Percentiles rank a stretch among this genome's conserved stretches.
Evolutionary conservation across 148 eudicot species (phyloP).

Genomic region (Polygonum aviculare): DNA sequence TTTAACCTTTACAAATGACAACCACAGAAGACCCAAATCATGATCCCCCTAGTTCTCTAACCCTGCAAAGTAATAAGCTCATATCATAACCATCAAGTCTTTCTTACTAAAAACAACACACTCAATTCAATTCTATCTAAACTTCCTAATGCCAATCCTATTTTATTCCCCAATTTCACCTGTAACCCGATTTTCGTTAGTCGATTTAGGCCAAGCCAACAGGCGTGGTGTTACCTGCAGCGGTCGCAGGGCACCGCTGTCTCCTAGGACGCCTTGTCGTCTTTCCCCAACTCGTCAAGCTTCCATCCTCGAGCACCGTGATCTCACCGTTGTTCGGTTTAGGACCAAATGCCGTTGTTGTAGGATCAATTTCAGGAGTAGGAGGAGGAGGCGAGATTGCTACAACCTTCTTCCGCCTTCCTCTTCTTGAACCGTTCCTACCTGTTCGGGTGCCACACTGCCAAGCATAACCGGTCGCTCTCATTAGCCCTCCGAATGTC

Average conservation of each 20-base stretch:
- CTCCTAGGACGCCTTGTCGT: conserved; percentile 5
- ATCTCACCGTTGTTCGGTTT: conserved; percentile 5
- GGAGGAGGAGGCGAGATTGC: background rate
- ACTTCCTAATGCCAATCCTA: background rate
- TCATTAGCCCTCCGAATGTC: conserved; percentile 18
- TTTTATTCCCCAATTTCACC: background rate
- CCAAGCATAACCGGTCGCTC: conserved; percentile 8
- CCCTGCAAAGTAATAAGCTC: background rate
- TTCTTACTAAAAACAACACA: background rate
- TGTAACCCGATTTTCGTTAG: background rate
- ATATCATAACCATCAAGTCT: background rate
- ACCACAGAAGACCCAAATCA: background rate
- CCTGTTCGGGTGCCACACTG: background rate
- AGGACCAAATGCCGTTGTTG: conserved; percentile 19
- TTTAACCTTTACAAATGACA: background rate
- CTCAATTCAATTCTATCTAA: background rate
- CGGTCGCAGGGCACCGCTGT: background rate
- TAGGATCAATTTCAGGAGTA: background rate
- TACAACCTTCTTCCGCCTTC: background rate
- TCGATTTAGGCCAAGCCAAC: background rate
- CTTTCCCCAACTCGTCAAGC: conserved; percentile 13
- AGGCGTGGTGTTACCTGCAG: background rate
- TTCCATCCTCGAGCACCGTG: background rate
- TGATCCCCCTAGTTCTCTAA: background rate
- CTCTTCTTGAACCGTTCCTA: conserved; percentile 2